Evolutionary conservation across 2,329 filamentous ascomycete species (phyloP).

Genomic region (Colletotrichum liriopes): DNA sequence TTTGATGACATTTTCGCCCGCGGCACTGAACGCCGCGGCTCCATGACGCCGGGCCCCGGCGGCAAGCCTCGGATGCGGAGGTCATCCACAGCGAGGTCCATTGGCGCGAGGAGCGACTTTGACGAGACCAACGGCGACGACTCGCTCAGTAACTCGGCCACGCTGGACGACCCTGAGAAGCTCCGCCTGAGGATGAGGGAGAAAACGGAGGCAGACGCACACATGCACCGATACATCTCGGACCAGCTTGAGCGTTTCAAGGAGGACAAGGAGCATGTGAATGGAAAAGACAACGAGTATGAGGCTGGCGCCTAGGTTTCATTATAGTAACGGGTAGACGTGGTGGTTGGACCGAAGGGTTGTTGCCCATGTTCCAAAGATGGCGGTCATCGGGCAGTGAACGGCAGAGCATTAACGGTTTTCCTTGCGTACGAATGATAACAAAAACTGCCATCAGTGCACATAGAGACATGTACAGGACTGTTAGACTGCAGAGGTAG

Average conservation of each 20-base stretch:
- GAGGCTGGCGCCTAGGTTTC: conserved; percentile 54
- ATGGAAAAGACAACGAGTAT: conserved; percentile 61
- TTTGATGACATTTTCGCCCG: conserved; percentile 91
- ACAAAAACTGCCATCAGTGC: conserved; percentile 24
- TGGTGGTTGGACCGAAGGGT: no score
- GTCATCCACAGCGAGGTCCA: conserved; percentile 86
- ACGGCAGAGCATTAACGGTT: background rate
- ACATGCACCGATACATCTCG: conserved; percentile 86
- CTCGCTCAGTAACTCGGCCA: conserved; percentile 40
- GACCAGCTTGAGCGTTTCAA: conserved; percentile 83
- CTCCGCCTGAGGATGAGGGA: conserved; percentile 67
- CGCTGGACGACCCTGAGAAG: conserved; percentile 43
- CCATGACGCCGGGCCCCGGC: conserved; percentile 45
- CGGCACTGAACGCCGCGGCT: conserved; percentile 59
- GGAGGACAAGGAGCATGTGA: conserved; percentile 48
- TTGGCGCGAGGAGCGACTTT: conserved; percentile 88
- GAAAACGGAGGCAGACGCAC: conserved; percentile 73
- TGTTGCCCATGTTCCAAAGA: background rate
- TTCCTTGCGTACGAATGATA: conserved; percentile 24
- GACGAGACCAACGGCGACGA: conserved; percentile 67
- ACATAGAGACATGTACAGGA: conserved; percentile 36
- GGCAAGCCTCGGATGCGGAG: conserved; percentile 75
- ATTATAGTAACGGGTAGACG: background rate
- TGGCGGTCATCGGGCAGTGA: background rate
- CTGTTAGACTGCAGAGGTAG: conserved; percentile 34